Conservation (phyloP, 2,329 filamentous ascomycete species). For the Cladosporium velox region DNA sequence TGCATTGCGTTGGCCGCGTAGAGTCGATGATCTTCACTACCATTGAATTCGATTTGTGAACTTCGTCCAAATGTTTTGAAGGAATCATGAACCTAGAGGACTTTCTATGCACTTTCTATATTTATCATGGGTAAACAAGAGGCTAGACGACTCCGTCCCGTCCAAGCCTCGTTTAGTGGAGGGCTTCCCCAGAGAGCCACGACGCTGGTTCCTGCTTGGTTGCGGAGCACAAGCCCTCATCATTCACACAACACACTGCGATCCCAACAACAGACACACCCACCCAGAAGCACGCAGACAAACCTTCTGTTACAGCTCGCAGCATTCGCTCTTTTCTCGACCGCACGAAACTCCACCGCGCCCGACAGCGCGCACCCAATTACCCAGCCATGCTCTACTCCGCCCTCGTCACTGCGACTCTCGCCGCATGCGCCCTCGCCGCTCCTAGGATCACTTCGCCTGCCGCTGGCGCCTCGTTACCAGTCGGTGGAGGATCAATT, state of each 20-base stretch:
- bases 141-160: conserved; percentile 1
- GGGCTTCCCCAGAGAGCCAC: conserved; percentile 1
- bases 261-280: not conserved
- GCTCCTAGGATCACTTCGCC: conserved; percentile 59
- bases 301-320: not conserved
- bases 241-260: conserved; percentile 8
- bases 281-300: conserved; percentile 3
- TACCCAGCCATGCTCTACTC: conserved; percentile 12
- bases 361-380: not conserved
- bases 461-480: conserved; percentile 49
- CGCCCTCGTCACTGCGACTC: conserved; percentile 22
- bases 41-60: not conserved
- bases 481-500: conserved; percentile 48
- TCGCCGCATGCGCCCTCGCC: conserved; percentile 47
- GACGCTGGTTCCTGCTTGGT: not conserved
- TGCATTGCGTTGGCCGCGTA: not conserved
- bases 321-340: not conserved
- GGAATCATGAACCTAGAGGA: not conserved
- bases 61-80: not conserved
- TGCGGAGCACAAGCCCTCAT: conserved; percentile 1
- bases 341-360: not conserved
- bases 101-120: not conserved
- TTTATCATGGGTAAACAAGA: not conserved
- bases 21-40: not conserved
- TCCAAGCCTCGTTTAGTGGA: not conserved